Base-by-base conservation (phyloP, 768 basidiomycete genomes). In the Coprinopsis cinerea region DNA sequence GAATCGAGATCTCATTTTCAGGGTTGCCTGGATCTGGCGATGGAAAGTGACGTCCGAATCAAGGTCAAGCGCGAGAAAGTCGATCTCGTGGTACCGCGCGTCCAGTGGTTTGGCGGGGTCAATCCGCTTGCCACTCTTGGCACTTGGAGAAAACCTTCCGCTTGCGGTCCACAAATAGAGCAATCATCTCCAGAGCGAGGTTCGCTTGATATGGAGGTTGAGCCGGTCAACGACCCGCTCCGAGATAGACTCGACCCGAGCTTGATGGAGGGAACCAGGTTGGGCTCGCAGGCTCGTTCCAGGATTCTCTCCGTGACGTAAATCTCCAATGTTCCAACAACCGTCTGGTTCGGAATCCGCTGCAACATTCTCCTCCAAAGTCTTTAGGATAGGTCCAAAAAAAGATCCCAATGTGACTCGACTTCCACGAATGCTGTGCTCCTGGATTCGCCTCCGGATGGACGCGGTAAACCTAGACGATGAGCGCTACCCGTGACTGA, bases 141-240 rank as follows among this genome's bases (percentile, higher is more conserved):
- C 44, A 4, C 32, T n/a, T n/a, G n/a, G 4, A 9, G 28, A 45
- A 45, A 9, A 4, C 28, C 20, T 5, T 20, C 10, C 24, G 11
- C 15, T 5, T 45, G n/a, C 17, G 32, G 18, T 25, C 30, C 36
- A 14, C 51, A 47, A 47, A 42, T 20, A 47, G 44, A 28, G 14
- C 5, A 45, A 30, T 7, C 26, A 45, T 23, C 28, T n/a, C 27
- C 4, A 45, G 44, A 4, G 17, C 11, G 28, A 20, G 27, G 28
- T 17, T 32, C 44, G 27, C 44, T 45, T 5, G 44, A 28, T 45
- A 22, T 35, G 44, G 18, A 48, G 48, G 14, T 24, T 40, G 36
- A 37, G 51, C 51, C 49, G 51, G 51, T 52, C 45, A 47, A 52
- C 35, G 17, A 27, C 51, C 51, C 44, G 25, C 27, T 26, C 51